Percentiles rank a stretch among this genome's conserved stretches.
Conservation (phyloP, 805 yeast genomes). For the Pichia sporocuriosa region DNA sequence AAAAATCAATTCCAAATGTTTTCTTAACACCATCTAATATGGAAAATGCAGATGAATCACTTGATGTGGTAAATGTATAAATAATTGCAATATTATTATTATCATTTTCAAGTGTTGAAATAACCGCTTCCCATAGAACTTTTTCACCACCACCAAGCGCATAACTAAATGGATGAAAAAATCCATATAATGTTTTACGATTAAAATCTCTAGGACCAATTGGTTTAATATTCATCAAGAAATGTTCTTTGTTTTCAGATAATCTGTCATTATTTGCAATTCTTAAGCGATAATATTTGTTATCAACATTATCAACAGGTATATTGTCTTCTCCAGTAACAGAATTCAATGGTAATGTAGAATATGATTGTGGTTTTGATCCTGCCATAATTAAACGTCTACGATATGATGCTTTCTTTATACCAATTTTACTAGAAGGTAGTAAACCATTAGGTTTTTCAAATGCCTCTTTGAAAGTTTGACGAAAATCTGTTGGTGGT, state of each 20-base stretch:
- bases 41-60: slow-evolving; percentile 20
- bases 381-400: slow-evolving; percentile 29
- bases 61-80: slow-evolving; percentile 38
- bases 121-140: slow-evolving; percentile 91
- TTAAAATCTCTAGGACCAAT: slow-evolving; percentile 26
- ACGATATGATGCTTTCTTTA: slow-evolving; percentile 23
- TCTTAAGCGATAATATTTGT: slow-evolving; percentile 16
- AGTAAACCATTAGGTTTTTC: slow-evolving; percentile 17
- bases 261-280: slow-evolving; percentile 24
- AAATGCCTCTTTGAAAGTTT: slow-evolving; percentile 19
- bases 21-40: slow-evolving; percentile 20
- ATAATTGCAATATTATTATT: slow-evolving; percentile 52
- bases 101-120: slow-evolving; percentile 50
- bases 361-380: slow-evolving; percentile 26
- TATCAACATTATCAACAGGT: slow-evolving; percentile 13
- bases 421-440: slow-evolving; percentile 20
- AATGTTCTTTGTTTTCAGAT: slow-evolving; percentile 14
- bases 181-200: slow-evolving; percentile 58
- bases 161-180: slow-evolving; percentile 91
- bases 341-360: slow-evolving; percentile 29
- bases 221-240: slow-evolving; percentile 23
- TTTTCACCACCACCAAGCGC: slow-evolving; percentile 99
- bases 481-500: slow-evolving; percentile 26
- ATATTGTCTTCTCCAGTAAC: background rate
- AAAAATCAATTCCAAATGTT: slow-evolving; percentile 26